These are phyloP conservation scores for Solanum dulcamara DNA, from an alignment of 257 asterid species.

Conservation along the genomic window DNA sequence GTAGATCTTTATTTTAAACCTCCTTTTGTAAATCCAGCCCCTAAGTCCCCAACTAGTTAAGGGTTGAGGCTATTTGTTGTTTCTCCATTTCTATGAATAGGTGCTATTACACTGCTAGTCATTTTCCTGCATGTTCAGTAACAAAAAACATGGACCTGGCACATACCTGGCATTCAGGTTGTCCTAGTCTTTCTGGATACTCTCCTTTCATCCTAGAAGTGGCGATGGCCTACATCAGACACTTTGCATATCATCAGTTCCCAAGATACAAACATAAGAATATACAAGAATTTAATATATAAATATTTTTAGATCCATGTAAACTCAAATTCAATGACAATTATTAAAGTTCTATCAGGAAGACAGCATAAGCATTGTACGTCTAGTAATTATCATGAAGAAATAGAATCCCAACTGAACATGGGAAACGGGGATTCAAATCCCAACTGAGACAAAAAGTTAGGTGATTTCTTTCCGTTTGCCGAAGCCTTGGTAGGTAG, in stretches of 20 bases:
- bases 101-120: not conserved
- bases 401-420: not conserved
- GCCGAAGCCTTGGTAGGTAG: not conserved
- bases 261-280: not conserved
- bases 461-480: not conserved
- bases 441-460: not conserved
- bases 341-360: not conserved
- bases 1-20: not conserved
- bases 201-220: constrained; percentile 89
- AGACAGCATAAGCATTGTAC: not conserved
- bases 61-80: not conserved
- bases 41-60: not conserved
- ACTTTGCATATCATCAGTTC: not conserved
- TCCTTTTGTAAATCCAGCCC: not conserved
- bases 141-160: not conserved
- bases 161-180: constrained; percentile 85
- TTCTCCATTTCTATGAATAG: not conserved
- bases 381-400: not conserved
- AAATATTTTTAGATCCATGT: not conserved
- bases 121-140: not conserved
- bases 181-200: constrained; percentile 91
- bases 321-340: not conserved
- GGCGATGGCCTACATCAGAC: constrained; percentile 58
- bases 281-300: not conserved
- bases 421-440: not conserved